Base-by-base conservation (phyloP, 2,329 filamentous ascomycete genomes). In the Diaporthe caulivora region DNA sequence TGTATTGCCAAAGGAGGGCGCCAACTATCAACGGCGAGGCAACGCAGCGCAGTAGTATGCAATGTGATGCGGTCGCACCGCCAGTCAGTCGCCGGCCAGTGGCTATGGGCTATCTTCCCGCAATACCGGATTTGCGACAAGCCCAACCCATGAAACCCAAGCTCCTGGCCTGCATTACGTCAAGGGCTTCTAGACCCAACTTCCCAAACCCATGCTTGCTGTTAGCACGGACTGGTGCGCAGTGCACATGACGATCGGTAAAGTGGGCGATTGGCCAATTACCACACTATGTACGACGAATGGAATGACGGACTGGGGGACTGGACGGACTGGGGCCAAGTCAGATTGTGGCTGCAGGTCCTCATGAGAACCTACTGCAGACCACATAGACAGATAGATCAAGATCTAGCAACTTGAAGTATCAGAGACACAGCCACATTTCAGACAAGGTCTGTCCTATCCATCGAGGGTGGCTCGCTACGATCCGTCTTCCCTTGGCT, bases 51-150 rank as follows among this genome's bases (percentile, higher is more conserved):
- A 65, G 31, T 18, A 18, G 37, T 13, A 24, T 64, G 29, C 62
- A 65, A 51, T 65, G 62, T 44, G 44, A 34, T 55, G 17, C 55
- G 53, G 62, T 68, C 29, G 40, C 34, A 58, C 62, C 55, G 60
- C 31, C 60, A 68, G 34, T 57, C 40, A 54, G 31, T 57, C 40
- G 37, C 31, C 26, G 34, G 42, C 60, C 49, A 65, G 3, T 40
- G 34, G 42, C 60, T 37, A 65, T 4, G 37, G 60, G 58, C 44
- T 54, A 47, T 51, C n/a, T n/a, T n/a, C n/a, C n/a, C 64, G 64
- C 58, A 72, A 72, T 72, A 65, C 70, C 60, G 70, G 68, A 71
- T 71, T 70, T 71, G 68, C 21, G 57, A 71, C 68, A 51, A 71
- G 55, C 68, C 55, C 42, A 40, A 60, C 68, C 55, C 68, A 54